Base-by-base conservation (phyloP, 176 grass and related monocot genomes). In the Melocanna baccifera region DNA sequence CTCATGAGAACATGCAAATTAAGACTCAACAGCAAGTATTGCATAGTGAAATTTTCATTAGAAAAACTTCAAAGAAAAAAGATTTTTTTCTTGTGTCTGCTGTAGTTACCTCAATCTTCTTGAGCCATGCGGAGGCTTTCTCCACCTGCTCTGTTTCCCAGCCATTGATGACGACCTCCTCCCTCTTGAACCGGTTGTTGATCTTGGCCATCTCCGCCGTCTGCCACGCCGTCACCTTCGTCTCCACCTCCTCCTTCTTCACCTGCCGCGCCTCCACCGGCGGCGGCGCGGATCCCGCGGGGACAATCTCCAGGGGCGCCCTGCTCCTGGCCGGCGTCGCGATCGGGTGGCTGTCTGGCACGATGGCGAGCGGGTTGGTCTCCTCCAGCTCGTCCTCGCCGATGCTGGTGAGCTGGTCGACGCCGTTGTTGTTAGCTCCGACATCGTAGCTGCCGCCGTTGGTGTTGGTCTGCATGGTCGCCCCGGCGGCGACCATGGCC, bases 191-290 rank as follows among this genome's bases (percentile, higher is more conserved):
- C 11, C 96, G 53, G 80, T 95, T 98, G 83, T 93, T 98, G 61
- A 95, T 85, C 96, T 95, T 95, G 25, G 93, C 93, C 39, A 98
- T 62, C 91, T 99, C 91, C 22, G 88, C 88, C 22, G 91, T 96
- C 86, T 96, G 89, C 96, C 96, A 99, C 32, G 96, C 93, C 45
- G 91, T 50, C 63, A 99, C 94, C 90, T 99, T 99, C 64, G 91
- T 88, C 88, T 99, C 91, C 28, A 91, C 88, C 91, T 99, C 96
- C 83, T 99, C 96, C 87, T 88, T 94, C 87, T 88, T 99, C 81
- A 99, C 96, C 83, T 84, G 86, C 61, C 80, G 57, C 0, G 92
- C 87, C 77, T 94, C 90, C 46, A 96, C 81, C 1, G 76, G 87
- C 73, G 69, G 13, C 47, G 39, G 23, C 32, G 56, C 10, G 28